Conservation (phyloP, 768 basidiomycete genomes). For the Lentinula lateritia region DNA sequence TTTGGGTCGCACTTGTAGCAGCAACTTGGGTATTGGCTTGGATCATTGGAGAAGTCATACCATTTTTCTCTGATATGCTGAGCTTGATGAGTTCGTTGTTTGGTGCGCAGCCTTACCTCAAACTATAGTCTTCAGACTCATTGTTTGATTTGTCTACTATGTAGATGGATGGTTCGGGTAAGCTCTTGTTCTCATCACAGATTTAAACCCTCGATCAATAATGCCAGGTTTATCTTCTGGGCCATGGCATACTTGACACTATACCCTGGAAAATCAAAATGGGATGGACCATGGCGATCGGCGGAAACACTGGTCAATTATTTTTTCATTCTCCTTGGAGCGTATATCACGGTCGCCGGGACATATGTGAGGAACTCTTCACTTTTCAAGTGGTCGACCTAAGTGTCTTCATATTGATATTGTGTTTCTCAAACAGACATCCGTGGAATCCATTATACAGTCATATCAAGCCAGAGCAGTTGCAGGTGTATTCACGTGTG, state of each 20-base stretch:
- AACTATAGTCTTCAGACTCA: not conserved
- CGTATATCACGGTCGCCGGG: constrained; percentile 31
- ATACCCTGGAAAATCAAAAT: constrained; percentile 27
- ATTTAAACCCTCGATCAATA: not conserved
- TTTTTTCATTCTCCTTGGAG: constrained; percentile 28
- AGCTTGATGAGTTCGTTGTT: constrained; percentile 38
- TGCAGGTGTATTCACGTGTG: constrained; percentile 27
- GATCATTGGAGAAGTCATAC: constrained; percentile 28
- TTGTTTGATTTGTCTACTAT: not conserved
- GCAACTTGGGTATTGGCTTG: constrained; percentile 27
- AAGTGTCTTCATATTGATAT: not conserved
- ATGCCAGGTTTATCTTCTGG: constrained; percentile 34
- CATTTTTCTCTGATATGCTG: constrained; percentile 34
- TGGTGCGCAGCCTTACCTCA: constrained; percentile 14
- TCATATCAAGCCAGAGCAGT: constrained; percentile 23
- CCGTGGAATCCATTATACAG: constrained; percentile 30
- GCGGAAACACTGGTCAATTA: constrained; percentile 33
- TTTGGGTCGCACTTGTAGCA: constrained; percentile 26
- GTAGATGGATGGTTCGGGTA: constrained; percentile 28
- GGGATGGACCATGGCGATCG: constrained; percentile 24
- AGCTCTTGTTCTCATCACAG: not conserved
- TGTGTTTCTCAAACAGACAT: constrained; percentile 17
- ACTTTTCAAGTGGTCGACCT: not conserved
- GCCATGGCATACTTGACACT: constrained; percentile 36
- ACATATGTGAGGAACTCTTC: constrained; percentile 26